Base-by-base conservation (phyloP, 1,284 basidiomycete species). In the Ganoderma meredithae region DNA sequence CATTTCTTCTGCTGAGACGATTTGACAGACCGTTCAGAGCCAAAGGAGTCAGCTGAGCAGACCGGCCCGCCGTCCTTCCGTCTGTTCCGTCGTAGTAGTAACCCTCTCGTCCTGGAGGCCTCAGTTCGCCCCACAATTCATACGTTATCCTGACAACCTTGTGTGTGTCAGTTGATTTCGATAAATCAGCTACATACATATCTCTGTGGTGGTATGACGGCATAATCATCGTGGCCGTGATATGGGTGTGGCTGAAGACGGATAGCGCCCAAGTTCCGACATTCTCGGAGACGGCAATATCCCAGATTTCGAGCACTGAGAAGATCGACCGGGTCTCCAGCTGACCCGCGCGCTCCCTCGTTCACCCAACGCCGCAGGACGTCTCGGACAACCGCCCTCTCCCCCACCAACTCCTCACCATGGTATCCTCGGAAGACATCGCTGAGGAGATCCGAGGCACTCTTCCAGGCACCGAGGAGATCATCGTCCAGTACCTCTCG, bases 401-500 rank as follows among this genome's bases (percentile, higher is more conserved):
- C 33, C 56, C 27, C 5, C 56, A 15, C 36, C 41, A 49, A 55
- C 25, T 5, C 7, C 40, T 36, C 41, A 58, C 53, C 31, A 77
- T 77, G 77, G 71, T 76, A 3, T 76, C 74, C 7, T 67, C 72
- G 22, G 77, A 79, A 65, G 90, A 92, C 73, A 88, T 95, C 69
- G 91, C 92, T 44, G 89, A 93, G 75, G 89, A 95, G 76, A 94
- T 96, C 70, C 88, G 95, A 47, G 83, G 85, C 39, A 86, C 85
- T 40, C 90, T 98, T 70, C 95, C 96, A 3, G 90, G 90, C n/a
- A 93, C 95, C 2, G 96, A 99, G 79, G 95, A 97, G 76, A 90
- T 97, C 67, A 90, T 99, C 72, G 92, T 98, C 22, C 92, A 96
- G 72, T 99, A 99, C 79, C 90, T 99, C 60, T 87, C 95, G 27